phyloP scores from a whole-genome alignment of 176 grass and related monocot species.

The Musa schizocarpa region DNA sequence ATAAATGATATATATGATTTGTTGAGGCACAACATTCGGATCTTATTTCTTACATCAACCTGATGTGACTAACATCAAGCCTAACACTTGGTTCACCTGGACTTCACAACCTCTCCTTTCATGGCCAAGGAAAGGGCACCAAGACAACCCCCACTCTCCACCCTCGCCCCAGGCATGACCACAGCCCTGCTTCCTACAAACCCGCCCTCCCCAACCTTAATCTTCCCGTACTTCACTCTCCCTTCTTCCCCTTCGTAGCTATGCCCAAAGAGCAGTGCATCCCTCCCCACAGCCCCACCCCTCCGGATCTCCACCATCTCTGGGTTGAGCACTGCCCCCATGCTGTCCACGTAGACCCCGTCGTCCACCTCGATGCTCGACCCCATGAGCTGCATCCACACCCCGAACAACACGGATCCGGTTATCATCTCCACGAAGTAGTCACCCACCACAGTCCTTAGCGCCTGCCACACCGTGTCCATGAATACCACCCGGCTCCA shows the following conservation, averaged over 20 bases:
- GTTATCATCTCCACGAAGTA: conserved; percentile 52
- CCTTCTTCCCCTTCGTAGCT: conserved; percentile 60
- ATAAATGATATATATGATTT: too few relatives aligned
- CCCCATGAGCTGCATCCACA: conserved; percentile 52
- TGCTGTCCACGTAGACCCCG: conserved; percentile 53
- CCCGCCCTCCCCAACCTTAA: conserved; percentile 36
- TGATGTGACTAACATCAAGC: too few relatives aligned
- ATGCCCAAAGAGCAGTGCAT: conserved; percentile 58
- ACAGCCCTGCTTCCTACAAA: conserved; percentile 52
- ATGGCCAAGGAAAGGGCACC: conserved; percentile 44
- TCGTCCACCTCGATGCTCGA: conserved; percentile 16
- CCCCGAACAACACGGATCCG: conserved; percentile 34
- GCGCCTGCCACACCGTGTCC: conserved; percentile 52
- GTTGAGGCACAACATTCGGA: too few relatives aligned
- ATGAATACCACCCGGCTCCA: conserved; percentile 47
- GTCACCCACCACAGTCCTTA: conserved; percentile 28
- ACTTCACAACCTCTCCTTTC: conserved; percentile 55
- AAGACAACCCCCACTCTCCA: conserved; percentile 46
- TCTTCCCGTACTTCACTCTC: conserved; percentile 46
- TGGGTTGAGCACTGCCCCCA: conserved; percentile 57
- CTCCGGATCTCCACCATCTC: conserved; percentile 54
- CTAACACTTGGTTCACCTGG: not conserved
- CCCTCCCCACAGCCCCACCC: conserved; percentile 43
- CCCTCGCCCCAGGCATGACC: conserved; percentile 47
- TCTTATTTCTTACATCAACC: too few relatives aligned